Evolutionary conservation across 2,329 filamentous ascomycete species (phyloP), one percentile per base, ranked within the genome.

Genomic region (Nemania diffusa): DNA sequence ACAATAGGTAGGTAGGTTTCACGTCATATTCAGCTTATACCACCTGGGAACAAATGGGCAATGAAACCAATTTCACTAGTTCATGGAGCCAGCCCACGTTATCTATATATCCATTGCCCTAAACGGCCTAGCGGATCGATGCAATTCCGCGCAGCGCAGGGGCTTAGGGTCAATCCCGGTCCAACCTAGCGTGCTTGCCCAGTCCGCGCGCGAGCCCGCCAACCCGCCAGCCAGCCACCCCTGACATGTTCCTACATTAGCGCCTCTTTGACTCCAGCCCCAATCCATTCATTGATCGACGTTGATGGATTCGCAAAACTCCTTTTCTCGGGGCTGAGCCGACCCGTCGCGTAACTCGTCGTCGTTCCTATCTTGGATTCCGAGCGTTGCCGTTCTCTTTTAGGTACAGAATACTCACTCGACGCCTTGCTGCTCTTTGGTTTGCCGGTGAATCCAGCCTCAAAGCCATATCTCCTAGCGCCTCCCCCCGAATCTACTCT

Each of bases 281-380:
- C 51, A 53, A 53, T 53, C 27, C 55, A 46, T 58, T 53, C 51
- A 29, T 20, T n/a, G n/a, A 58, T 48, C 34, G 44, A 13, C 26
- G 34, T 64, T 32, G n/a, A 68, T 61, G 64, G 52, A 55, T 67
- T 71, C 67, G 60, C 64, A 48, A 66, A 60, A 57, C 69, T 71
- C 69, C 69, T 71, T 70, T 69, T 70, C 62, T 55, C 64, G 57
- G 40, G 56, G 56, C 61, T 57, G 60, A 64, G 42, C 61, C 50
- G 60, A 64, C 24, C 34, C 56, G 59, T 67, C 56, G 59, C 58
- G 61, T 34, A 50, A 56, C 60, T 44, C 29, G 55, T 65, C 27
- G 55, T 50, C 27, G 51, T 52, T 48, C 34, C 51, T 29, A n/a
- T 67, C 65, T 67, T 64, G 48, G 53, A 57, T 62, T 62, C 37